Evolutionary conservation across 148 eudicot species (phyloP).

Genomic region (Cornus suecica): DNA sequence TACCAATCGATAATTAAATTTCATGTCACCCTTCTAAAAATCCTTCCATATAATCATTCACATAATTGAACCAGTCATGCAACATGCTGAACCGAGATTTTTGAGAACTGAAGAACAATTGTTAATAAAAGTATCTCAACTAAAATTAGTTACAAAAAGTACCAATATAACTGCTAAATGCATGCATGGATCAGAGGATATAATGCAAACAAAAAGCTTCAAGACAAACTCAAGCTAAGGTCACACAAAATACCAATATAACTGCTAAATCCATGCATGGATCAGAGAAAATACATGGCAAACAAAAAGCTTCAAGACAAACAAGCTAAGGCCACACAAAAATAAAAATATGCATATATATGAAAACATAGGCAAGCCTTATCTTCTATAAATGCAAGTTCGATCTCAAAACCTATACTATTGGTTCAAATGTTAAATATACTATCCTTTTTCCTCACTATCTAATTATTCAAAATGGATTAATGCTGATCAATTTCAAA

Average conservation of each 20-base stretch:
- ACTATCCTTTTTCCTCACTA: background rate
- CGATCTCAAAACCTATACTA: background rate
- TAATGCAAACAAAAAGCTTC: background rate
- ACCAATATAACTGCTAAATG: background rate
- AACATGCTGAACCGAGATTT: background rate
- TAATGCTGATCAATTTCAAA: background rate
- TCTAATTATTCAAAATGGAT: conserved; percentile 1
- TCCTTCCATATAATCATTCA: background rate
- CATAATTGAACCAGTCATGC: background rate
- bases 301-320: background rate
- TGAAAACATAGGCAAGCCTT: too few species aligned
- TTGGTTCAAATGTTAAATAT: background rate
- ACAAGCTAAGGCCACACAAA: background rate
- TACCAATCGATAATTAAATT: background rate
- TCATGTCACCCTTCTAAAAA: background rate
- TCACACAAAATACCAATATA: background rate
- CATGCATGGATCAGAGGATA: background rate
- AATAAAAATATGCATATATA: background rate
- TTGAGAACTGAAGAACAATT: background rate
- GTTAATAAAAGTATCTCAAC: background rate
- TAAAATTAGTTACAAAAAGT: background rate
- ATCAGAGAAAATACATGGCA: background rate
- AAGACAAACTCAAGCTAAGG: background rate
- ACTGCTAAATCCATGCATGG: background rate
- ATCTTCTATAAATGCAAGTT: background rate